Percentiles rank a stretch among this genome's conserved stretches.
These are phyloP conservation scores for Penicillium egyptiacum DNA, from an alignment of 495 filamentous ascomycete species.

Conservation along the genomic window DNA sequence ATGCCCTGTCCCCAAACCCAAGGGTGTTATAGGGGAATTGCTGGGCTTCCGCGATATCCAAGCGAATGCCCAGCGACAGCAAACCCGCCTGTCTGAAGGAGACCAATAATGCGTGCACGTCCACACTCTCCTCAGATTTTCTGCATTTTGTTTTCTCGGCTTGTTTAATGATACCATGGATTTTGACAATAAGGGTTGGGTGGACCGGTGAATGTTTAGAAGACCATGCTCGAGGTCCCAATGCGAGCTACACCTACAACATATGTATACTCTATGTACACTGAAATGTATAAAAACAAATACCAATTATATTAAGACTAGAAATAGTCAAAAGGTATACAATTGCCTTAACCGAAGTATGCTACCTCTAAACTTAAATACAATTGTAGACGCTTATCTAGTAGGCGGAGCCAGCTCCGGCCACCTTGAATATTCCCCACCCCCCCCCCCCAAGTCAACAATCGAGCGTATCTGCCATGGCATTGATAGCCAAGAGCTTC, in stretches of 20 bases:
- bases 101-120: constrained; percentile 12
- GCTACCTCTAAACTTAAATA: not conserved
- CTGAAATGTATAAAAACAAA: constrained; percentile 9
- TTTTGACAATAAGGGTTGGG: constrained; percentile 16
- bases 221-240: constrained; percentile 10
- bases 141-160: constrained; percentile 19
- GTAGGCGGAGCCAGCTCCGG: constrained; percentile 12
- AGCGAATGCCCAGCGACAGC: constrained; percentile 16
- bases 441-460: no score
- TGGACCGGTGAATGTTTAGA: constrained; percentile 12
- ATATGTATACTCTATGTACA: constrained; percentile 18
- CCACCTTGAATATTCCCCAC: constrained; percentile 20
- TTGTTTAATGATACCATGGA: constrained; percentile 36
- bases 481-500: constrained; percentile 20
- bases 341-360: not conserved
- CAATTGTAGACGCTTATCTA: not conserved
- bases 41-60: constrained; percentile 58
- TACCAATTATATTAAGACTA: constrained; percentile 4
- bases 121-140: constrained; percentile 6
- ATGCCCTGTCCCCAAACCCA: constrained; percentile 84
- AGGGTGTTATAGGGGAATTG: constrained; percentile 69
- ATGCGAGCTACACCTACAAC: constrained; percentile 11
- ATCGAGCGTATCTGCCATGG: constrained; percentile 25
- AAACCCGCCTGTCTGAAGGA: constrained; percentile 13
- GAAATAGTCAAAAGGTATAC: not conserved